Base-by-base conservation (phyloP, 2,329 filamentous ascomycete species). In the Apiospora saccharicola region DNA sequence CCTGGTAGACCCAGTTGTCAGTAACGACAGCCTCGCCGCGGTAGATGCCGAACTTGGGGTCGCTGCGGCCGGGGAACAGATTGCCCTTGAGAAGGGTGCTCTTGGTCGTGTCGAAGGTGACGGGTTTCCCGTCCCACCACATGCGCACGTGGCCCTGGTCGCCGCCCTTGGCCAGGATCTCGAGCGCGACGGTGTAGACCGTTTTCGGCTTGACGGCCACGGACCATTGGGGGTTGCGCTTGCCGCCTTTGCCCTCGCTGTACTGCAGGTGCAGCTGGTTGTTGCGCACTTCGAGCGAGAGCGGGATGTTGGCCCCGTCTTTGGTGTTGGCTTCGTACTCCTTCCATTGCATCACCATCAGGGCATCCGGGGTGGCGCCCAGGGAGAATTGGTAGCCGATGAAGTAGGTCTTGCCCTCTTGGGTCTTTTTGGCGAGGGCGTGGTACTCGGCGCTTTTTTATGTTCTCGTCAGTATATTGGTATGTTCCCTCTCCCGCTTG, bases 331-430 rank as follows among this genome's bases (percentile, higher is more conserved):
- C 72, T 30, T 68, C 71, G 71, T 74, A 75, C 37, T 75, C 73
- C 22, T 75, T 74, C 74, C 73, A 75, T 24, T 75, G 74, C 71
- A 73, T 74, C 34, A 75, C 46, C 64, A 75, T 72, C 47, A 75
- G 70, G 22, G 72, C 74, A 68, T 72, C 67, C n/a, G 74, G 73
- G 26, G 24, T 46, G 22, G 43, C 7, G 22, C 34, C 61, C 61
- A 75, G 71, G n/a, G 73, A 70, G n/a, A 75, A 72, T n/a, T 72
- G 70, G 26, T 75, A 75, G 24, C 71, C 70, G 67, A 75, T 75
- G 61, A 74, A 75, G 53, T 75, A 75, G 12, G 74, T 75, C 26
- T 73, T 75, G 26, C 74, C 73, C 10, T 72, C 67, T 68, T 73
- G 72, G 22, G 74, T 75, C 44, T 73, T n/a, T 24, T 71, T 69